These are phyloP conservation scores for Protomyces pachydermus DNA, from an alignment of 1,139 yeast species.

Conservation along the genomic window DNA sequence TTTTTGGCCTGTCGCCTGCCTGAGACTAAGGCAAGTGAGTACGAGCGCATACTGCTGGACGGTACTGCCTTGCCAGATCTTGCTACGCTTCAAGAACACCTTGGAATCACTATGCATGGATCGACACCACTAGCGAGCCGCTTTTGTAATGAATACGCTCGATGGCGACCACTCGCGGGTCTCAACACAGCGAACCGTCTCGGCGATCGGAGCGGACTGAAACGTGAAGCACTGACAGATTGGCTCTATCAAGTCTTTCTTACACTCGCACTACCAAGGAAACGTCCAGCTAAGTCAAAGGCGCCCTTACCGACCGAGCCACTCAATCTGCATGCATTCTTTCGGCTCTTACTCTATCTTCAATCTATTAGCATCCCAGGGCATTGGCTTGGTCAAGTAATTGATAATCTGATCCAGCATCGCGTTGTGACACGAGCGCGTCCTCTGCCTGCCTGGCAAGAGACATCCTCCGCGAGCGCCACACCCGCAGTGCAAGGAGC, in stretches of 20 bases:
- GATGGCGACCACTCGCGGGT: slow-evolving; percentile 10
- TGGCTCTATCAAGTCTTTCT: slow-evolving; percentile 13
- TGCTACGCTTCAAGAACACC: slow-evolving; percentile 5
- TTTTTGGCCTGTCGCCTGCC: slow-evolving; percentile 15
- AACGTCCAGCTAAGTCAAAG: not conserved
- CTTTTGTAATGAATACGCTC: not conserved
- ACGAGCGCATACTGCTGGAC: not conserved
- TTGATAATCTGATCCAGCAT: slow-evolving; percentile 20
- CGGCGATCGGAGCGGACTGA: slow-evolving; percentile 14
- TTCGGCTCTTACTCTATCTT: slow-evolving; percentile 10
- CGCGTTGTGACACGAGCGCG: slow-evolving; percentile 20
- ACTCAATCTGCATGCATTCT: slow-evolving; percentile 18
- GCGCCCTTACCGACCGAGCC: slow-evolving; percentile 4
- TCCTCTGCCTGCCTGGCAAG: not conserved
- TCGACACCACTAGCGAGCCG: not conserved
- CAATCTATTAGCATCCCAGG: slow-evolving; percentile 17
- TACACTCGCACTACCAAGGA: slow-evolving; percentile 9
- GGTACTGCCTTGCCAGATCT: not conserved
- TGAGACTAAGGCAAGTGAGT: not conserved
- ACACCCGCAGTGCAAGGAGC: not conserved
- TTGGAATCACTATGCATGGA: slow-evolving; percentile 12
- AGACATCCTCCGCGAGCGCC: not conserved
- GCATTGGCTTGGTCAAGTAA: slow-evolving; percentile 20
- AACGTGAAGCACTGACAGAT: slow-evolving; percentile 7
- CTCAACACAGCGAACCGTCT: slow-evolving; percentile 4